These are phyloP conservation scores for Microthyrium microscopicum DNA, from an alignment of 2,329 filamentous ascomycete species.

Conservation along the genomic window DNA sequence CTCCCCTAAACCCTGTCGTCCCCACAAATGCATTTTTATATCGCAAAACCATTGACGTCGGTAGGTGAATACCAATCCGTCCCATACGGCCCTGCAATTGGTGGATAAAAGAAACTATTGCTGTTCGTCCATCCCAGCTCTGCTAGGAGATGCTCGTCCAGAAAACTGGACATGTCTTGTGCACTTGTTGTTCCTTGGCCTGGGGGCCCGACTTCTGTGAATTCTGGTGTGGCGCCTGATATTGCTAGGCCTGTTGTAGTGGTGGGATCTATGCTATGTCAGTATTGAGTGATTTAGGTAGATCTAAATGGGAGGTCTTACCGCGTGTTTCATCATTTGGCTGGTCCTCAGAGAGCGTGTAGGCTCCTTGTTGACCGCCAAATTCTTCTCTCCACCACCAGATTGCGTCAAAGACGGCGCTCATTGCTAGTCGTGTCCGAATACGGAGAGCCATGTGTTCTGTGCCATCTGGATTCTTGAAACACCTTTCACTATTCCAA, in stretches of 20 bases:
- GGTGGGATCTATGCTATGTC: too few relatives aligned
- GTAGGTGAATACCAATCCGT: slow-evolving; percentile 8
- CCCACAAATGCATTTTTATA: slow-evolving; percentile 2
- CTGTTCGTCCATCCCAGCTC: slow-evolving; percentile 20
- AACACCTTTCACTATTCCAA: slow-evolving; percentile 25
- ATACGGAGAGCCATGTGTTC: slow-evolving; percentile 21
- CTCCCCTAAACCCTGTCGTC: too few relatives aligned
- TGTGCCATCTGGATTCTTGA: slow-evolving; percentile 21
- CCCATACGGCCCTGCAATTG: background rate
- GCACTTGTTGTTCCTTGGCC: slow-evolving; percentile 7
- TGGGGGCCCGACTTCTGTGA: slow-evolving; percentile 7
- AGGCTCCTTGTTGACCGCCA: slow-evolving; percentile 10
- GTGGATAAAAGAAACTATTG: slow-evolving; percentile 6
- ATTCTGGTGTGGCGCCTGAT: background rate
- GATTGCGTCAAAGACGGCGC: slow-evolving; percentile 22
- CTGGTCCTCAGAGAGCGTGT: slow-evolving; percentile 1
- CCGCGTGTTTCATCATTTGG: background rate
- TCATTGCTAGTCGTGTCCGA: slow-evolving; percentile 21
- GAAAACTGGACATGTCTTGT: slow-evolving; percentile 8
- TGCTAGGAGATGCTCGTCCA: slow-evolving; percentile 22
- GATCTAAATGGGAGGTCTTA: background rate
- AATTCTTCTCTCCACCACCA: slow-evolving; percentile 29
- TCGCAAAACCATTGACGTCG: slow-evolving; percentile 8
- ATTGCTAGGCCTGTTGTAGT: background rate
- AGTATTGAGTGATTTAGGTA: background rate